These are phyloP conservation scores for Annulohypoxylon moriforme DNA, from an alignment of 495 filamentous ascomycete genomes.

Conservation along the genomic window DNA sequence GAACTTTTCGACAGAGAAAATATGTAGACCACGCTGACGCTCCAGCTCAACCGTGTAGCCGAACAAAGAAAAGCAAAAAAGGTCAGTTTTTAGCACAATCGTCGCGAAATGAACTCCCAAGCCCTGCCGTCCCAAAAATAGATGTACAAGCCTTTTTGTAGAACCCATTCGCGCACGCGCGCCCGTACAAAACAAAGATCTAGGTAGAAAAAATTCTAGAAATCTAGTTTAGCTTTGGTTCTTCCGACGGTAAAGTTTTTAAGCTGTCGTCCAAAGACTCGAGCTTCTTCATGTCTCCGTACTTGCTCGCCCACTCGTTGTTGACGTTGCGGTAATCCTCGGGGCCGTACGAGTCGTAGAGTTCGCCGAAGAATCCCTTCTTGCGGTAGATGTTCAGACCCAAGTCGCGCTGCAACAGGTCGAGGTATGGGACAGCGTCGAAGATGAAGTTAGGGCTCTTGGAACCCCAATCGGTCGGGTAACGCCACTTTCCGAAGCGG, in stretches of 20 bases:
- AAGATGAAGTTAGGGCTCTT: conserved; percentile 79
- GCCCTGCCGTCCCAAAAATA: conserved; percentile 29
- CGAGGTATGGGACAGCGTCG: conserved; percentile 81
- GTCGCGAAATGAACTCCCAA: conserved; percentile 32
- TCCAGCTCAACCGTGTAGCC: conserved; percentile 8
- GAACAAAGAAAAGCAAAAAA: conserved; percentile 20
- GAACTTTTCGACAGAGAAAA: conserved; percentile 17
- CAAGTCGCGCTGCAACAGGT: conserved; percentile 74
- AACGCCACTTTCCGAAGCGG: conserved; percentile 76
- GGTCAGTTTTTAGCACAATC: conserved; percentile 31
- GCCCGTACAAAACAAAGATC: conserved; percentile 1
- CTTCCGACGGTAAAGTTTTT: conserved; percentile 21
- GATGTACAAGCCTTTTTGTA: conserved; percentile 30
- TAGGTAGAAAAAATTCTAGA: conserved; percentile 18
- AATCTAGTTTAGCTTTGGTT: conserved; percentile 23
- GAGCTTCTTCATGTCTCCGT: conserved; percentile 41
- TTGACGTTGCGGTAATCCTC: conserved; percentile 72
- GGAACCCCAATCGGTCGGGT: conserved; percentile 71
- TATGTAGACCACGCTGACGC: conserved; percentile 24
- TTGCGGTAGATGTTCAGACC: conserved; percentile 63
- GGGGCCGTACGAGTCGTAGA: conserved; percentile 66
- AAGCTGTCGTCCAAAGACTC: conserved; percentile 33
- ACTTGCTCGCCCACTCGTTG: conserved; percentile 61
- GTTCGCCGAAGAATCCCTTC: conserved; percentile 59
- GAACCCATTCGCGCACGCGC: not conserved